Evolutionary conservation across 2,329 filamentous ascomycete genomes (phyloP), one percentile per base, ranked within the genome.

Genomic region (Torrubiellomyces zombiae): DNA sequence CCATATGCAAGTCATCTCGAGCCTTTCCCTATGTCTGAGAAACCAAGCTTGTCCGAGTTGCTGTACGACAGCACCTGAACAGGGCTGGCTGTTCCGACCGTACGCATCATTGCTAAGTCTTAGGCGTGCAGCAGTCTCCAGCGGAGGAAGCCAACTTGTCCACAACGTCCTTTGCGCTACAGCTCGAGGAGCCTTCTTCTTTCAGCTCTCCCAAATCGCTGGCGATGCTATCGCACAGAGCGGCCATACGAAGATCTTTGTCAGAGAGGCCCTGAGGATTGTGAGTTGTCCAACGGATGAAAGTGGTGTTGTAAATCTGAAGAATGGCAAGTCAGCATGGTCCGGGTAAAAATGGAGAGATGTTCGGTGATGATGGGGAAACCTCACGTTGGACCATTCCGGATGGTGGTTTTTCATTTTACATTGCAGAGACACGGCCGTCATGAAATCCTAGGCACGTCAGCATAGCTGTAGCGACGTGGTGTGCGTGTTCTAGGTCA

Each of bases 231-330:
- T 80, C 75, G 38, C 75, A 80, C 31, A 67, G 54, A 5, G 44
- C 40, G 0, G 75, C 76, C 47, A 81, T 60, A 18, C 55, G 39
- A 15, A 75, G 48, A 40, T 81, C 75, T 40, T 68, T 69, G 12
- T 50, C 48, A 0, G 70, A 75, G n/a, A 82, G 50, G 2, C 76
- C 75, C 7, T 55, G 50, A 1, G 74, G 75, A 29, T 52, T 62
- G 43, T 81, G 76, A 2, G 75, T 81, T 7, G 74, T 80, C 76
- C 75, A 81, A 24, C 72, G 65, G 32, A 82, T 67, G 37, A 70
- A 70, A 1, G 68, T 67, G 5, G 64, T 73, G 43, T 77, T 80
- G 50, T 75, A 81, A 7, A 77, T 63, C 71, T 75, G 23, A 16
- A 21, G 20, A 7, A 13, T 10, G 9, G 14, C 18, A 20, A 14